Evolutionary conservation across 2,329 filamentous ascomycete species (phyloP), one percentile per base, ranked within the genome.

Genomic region (Pseudogymnoascus sp.): DNA sequence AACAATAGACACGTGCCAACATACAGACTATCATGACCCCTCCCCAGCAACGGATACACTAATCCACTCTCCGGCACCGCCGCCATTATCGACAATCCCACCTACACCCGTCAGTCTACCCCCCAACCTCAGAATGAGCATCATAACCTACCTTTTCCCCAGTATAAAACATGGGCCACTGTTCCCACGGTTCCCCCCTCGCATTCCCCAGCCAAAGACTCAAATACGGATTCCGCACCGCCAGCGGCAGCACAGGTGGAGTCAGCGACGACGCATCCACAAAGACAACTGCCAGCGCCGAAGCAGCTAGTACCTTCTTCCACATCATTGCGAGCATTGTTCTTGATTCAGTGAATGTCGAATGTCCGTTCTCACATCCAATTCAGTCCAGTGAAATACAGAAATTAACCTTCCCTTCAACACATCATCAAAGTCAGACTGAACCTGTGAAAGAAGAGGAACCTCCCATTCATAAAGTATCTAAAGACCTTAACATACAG

Each of bases 81-180:
- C 40, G 85, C 86, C 65, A 89, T 78, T 60, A 89, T 75, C 6
- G 83, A 82, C 66, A 89, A 82, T 46, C 87, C 87, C 63, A 89
- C 75, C 77, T 83, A 67, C 28, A 37, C 26, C 4, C 7, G 50
- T 65, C 64, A 67, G 62, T 19, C 41, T 26, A 31, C 10, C 3
- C 28, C 12, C 16, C 41, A 11, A 14, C 11, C 24, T n/a, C n/a
- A 33, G 24, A 6, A 61, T 28, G 2, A 22, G 12, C 3, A 14
- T 2, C 14, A 59, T 31, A 35, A 16, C 53, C 62, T 74, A 84
- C 81, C 72, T 88, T 81, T 70, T 86, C 80, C 35, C 89, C 89
- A 6, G 88, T 90, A 81, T 87, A 93, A 74, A 93, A 92, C 74
- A 93, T 93, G 24, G 91, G 91, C 91, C 91, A 96, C 76, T 85